phyloP scores from a whole-genome alignment of 1,284 basidiomycete species.

The Boletus sp. region DNA sequence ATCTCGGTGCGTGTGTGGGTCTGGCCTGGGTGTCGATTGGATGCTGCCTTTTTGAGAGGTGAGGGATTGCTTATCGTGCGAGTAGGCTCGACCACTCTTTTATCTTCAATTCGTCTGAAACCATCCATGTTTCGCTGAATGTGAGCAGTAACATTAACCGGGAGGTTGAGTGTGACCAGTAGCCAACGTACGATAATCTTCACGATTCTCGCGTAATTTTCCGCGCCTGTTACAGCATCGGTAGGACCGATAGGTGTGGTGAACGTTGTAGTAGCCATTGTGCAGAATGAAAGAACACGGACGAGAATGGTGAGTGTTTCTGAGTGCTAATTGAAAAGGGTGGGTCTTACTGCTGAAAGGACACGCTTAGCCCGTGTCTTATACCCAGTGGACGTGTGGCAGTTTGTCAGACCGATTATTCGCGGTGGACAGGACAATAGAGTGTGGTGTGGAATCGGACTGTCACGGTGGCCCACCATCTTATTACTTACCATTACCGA shows the following conservation, averaged over 20 bases:
- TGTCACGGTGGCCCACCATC: no score
- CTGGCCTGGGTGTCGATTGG: constrained; percentile 12
- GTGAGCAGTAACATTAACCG: background rate
- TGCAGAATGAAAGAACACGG: background rate
- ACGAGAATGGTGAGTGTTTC: constrained; percentile 1
- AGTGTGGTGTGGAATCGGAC: no score
- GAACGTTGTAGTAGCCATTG: constrained; percentile 5
- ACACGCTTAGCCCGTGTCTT: background rate
- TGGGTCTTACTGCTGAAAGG: constrained; percentile 3
- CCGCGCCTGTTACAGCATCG: background rate
- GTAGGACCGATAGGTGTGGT: background rate
- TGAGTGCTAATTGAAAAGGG: background rate
- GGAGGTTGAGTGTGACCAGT: background rate
- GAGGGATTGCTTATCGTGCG: constrained; percentile 5
- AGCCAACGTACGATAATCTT: constrained; percentile 9
- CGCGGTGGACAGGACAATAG: background rate
- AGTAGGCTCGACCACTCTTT: background rate
- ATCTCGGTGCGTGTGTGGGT: constrained; percentile 4
- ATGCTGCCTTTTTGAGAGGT: constrained; percentile 4
- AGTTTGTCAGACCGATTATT: background rate
- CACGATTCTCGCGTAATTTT: background rate
- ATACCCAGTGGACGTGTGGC: background rate
- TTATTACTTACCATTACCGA: no score
- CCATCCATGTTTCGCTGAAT: constrained; percentile 16
- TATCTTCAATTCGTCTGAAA: background rate